These are phyloP conservation scores for Suhomyces choctaworum DNA, from an alignment of 1,139 yeast genomes.

Conservation along the genomic window DNA sequence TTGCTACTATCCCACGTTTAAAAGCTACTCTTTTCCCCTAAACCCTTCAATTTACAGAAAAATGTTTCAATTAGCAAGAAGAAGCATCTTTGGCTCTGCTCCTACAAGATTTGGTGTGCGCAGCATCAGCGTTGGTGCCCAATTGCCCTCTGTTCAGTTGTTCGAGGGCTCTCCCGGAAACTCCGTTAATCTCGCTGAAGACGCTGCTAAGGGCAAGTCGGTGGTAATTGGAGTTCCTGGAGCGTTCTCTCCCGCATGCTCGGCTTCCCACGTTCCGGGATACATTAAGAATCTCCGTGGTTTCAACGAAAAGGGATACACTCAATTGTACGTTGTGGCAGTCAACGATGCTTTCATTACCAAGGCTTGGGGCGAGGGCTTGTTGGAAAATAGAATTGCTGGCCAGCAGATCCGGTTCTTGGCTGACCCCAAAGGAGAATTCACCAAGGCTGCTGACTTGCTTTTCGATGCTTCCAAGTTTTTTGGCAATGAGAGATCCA, in stretches of 20 bases:
- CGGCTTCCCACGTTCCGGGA: conserved; percentile 78
- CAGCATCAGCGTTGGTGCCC: conserved; percentile 50
- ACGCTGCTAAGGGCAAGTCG: conserved; percentile 52
- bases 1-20: neutral
- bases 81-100: conserved; percentile 1
- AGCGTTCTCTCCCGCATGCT: conserved; percentile 86
- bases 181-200: conserved; percentile 57
- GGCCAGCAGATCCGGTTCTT: conserved; percentile 51
- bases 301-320: conserved; percentile 66
- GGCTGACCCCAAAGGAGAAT: conserved; percentile 77
- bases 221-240: conserved; percentile 86
- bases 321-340: conserved; percentile 61
- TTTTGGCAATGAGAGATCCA: conserved; percentile 52
- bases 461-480: conserved; percentile 32
- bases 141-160: conserved; percentile 56
- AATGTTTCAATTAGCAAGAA: conserved; percentile 9
- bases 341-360: conserved; percentile 88
- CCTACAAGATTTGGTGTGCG: conserved; percentile 18
- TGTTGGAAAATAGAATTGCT: conserved; percentile 35
- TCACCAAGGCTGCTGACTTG: conserved; percentile 63
- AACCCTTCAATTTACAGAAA: neutral
- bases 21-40: neutral
- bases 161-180: conserved; percentile 72
- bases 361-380: conserved; percentile 68
- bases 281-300: conserved; percentile 52